Conservation (phyloP, 1,284 basidiomycete species). For the Termitomyces sp. region DNA sequence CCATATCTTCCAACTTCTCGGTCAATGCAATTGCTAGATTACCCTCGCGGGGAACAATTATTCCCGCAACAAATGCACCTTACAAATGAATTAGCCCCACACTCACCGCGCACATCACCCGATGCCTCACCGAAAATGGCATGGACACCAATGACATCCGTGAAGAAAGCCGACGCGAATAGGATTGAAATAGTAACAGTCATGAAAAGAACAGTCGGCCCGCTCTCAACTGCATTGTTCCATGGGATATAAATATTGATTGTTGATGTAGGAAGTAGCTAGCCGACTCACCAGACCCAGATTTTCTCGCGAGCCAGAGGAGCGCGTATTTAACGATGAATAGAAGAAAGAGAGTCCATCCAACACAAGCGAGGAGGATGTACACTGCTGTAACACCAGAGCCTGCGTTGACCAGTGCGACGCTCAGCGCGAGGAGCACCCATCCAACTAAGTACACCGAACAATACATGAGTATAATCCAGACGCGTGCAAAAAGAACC, state of each 20-base stretch:
- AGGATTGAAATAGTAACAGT: slow-evolving; percentile 73
- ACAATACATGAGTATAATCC: background rate
- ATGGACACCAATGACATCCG: slow-evolving; percentile 91
- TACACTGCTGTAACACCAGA: slow-evolving; percentile 76
- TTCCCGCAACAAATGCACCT: slow-evolving; percentile 86
- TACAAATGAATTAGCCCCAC: slow-evolving; percentile 12
- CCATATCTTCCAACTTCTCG: slow-evolving; percentile 82
- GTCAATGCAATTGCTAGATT: slow-evolving; percentile 77
- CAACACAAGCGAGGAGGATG: slow-evolving; percentile 77
- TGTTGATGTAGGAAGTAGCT: background rate
- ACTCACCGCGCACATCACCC: background rate
- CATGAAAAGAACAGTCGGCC: slow-evolving; percentile 79
- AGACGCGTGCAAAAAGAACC: slow-evolving; percentile 40
- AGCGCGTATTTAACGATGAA: slow-evolving; percentile 65
- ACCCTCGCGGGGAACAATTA: slow-evolving; percentile 88
- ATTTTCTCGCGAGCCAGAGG: slow-evolving; percentile 69
- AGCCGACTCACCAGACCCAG: slow-evolving; percentile 54
- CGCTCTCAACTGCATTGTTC: slow-evolving; percentile 48
- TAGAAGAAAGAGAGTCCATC: slow-evolving; percentile 77
- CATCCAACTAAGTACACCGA: slow-evolving; percentile 65
- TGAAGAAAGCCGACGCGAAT: slow-evolving; percentile 87
- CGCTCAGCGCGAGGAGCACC: slow-evolving; percentile 75
- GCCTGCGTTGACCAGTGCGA: slow-evolving; percentile 84
- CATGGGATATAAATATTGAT: background rate
- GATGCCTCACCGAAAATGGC: slow-evolving; percentile 70